These are phyloP conservation scores for Pleurotus salmoneostramineus DNA, from an alignment of 768 basidiomycete genomes.

Conservation along the genomic window DNA sequence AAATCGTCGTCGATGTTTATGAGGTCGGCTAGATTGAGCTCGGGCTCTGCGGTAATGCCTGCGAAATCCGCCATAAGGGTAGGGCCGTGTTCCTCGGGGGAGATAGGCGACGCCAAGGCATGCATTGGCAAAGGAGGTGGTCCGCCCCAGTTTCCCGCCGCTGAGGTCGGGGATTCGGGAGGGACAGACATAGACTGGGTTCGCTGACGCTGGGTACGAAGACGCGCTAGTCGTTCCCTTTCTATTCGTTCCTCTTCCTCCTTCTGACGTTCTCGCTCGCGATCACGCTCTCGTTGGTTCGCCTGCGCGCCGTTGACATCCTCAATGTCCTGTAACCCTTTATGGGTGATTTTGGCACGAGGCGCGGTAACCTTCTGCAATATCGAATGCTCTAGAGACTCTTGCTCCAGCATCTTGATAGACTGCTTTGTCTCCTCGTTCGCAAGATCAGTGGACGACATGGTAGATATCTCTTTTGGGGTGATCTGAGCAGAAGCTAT, in stretches of 20 bases:
- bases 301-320: conserved; percentile 51
- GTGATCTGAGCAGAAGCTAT: conserved; percentile 66
- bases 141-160: conserved; percentile 53
- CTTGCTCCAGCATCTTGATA: conserved; percentile 78
- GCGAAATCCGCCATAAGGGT: conserved; percentile 26
- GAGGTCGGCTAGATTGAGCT: conserved; percentile 69
- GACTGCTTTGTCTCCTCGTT: conserved; percentile 83
- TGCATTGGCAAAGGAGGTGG: conserved; percentile 55
- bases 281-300: conserved; percentile 45
- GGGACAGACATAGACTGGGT: conserved; percentile 59
- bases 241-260: conserved; percentile 71
- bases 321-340: conserved; percentile 89
- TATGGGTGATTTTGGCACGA: conserved; percentile 84
- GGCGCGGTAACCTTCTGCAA: conserved; percentile 67
- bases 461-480: conserved; percentile 70
- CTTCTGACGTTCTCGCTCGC: conserved; percentile 55
- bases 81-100: conserved; percentile 25
- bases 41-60: conserved; percentile 46
- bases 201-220: conserved; percentile 45
- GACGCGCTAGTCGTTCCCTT: conserved; percentile 61
- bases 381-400: conserved; percentile 83
- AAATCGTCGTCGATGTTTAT: conserved; percentile 75
- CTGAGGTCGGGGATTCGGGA: conserved; percentile 61
- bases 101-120: conserved; percentile 26
- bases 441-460: conserved; percentile 88